Evolutionary conservation across 805 yeast species (phyloP), one percentile per base, ranked within the genome.

Genomic region (Debaryomyces maramus): DNA sequence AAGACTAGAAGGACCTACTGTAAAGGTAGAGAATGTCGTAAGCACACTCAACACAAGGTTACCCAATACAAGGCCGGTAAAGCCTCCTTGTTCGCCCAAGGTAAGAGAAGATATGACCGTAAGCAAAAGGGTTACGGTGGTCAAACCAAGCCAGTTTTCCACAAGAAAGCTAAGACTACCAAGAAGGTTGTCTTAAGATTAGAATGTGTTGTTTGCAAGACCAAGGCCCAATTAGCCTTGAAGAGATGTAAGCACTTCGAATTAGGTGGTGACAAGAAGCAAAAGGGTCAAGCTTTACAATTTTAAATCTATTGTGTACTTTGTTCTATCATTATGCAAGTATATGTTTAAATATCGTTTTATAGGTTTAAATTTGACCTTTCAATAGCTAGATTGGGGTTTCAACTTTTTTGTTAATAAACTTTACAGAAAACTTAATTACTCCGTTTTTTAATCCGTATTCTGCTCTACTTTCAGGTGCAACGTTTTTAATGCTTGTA

Each of bases 41-140:
- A 89, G 80, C 99, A 93, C 93, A 91, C 98, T 69, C 97, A 89
- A 80, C 99, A 93, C 95, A 93, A 91, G 84, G 99, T 93, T 71
- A 91, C 99, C 77, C 99, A 93, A 83, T 93, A 93, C 95, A 93
- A 93, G 78, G 96, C 98, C 73, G 99, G 99, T 80, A 93, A 93
- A 83, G 98, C 99, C 73, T 91, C 98, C 56, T 84, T 90, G 67
- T 89, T 83, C 72, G 97, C 98, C 63, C 98, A 93, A 81, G 99
- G 99, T 85, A 93, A 95, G 91, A 89, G 99, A 84, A 90, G 99
- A 83, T 93, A 93, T 82, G 99, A 93, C 91, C 96, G 99, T 80
- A 93, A 93, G 80, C 99, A 93, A 82, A 73, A 86, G 67, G 99
- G 99, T 89, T 93, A 83, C 80, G 99, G 99, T 88, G 99, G 99